Evolutionary conservation across 768 basidiomycete species (phyloP).

Genomic region (Auricularia heimuer): DNA sequence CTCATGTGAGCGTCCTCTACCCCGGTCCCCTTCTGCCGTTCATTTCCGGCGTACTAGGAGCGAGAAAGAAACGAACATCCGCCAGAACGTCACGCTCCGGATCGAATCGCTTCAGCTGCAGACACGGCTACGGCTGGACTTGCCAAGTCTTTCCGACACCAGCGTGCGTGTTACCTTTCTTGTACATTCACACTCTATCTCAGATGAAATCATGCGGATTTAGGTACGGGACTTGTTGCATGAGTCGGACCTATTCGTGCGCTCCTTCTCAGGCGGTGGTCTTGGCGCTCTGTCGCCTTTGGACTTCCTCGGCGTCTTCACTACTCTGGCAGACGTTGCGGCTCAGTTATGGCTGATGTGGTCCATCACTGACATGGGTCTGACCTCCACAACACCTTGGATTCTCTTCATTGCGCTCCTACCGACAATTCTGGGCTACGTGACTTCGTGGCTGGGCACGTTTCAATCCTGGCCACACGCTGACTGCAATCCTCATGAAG

Average conservation of each 20-base stretch:
- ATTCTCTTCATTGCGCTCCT: conserved; percentile 36
- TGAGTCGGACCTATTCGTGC: conserved; percentile 76
- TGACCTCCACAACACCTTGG: conserved; percentile 2
- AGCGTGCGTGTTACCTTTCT: conserved; percentile 9
- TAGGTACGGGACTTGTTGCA: conserved; percentile 65
- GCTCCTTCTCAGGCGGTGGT: conserved; percentile 60
- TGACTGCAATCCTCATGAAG: conserved; percentile 44
- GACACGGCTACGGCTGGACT: conserved; percentile 65
- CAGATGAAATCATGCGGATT: too few relatives aligned
- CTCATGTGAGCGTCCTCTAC: conserved; percentile 50
- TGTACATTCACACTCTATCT: too few relatives aligned
- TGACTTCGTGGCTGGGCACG: not conserved
- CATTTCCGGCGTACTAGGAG: conserved; percentile 31
- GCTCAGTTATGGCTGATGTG: conserved; percentile 63
- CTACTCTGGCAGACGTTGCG: conserved; percentile 57
- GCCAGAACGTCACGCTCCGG: conserved; percentile 60
- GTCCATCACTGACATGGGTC: conserved; percentile 45
- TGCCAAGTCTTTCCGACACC: conserved; percentile 70
- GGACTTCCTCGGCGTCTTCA: conserved; percentile 66
- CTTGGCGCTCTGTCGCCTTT: conserved; percentile 75
- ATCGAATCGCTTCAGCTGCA: conserved; percentile 74
- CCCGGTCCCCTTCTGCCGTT: conserved; percentile 6
- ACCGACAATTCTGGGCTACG: conserved; percentile 34
- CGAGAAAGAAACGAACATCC: conserved; percentile 62
- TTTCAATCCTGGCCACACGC: conserved; percentile 32